Evolutionary conservation across 2,329 filamentous ascomycete species (phyloP).

Genomic region (Ophiostoma quercus): DNA sequence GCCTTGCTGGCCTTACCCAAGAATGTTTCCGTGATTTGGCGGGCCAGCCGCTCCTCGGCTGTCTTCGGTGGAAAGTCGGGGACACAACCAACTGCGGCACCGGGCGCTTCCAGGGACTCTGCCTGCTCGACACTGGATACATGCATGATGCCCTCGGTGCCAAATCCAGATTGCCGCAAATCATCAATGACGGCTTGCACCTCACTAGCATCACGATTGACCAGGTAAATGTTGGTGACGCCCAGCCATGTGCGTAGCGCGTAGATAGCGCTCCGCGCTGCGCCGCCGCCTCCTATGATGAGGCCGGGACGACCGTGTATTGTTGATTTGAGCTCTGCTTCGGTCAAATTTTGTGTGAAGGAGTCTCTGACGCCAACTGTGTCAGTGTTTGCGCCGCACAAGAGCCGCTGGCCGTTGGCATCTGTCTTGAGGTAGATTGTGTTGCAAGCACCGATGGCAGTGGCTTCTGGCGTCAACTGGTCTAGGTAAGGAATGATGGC

Average conservation of each 20-base stretch:
- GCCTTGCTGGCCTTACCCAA: conserved; percentile 51
- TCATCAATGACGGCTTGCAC: conserved; percentile 62
- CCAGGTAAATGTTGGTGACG: conserved; percentile 65
- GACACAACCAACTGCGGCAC: conserved; percentile 67
- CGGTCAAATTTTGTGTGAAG: conserved; percentile 53
- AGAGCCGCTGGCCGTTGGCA: conserved; percentile 42
- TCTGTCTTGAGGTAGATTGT: conserved; percentile 61
- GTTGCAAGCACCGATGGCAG: conserved; percentile 72
- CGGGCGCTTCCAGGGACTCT: conserved; percentile 50
- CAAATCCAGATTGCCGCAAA: conserved; percentile 55
- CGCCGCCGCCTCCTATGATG: conserved; percentile 72
- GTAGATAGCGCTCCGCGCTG: conserved; percentile 72
- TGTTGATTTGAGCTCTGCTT: conserved; percentile 31
- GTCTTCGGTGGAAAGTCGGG: conserved; percentile 70
- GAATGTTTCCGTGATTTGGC: conserved; percentile 46
- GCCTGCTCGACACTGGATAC: conserved; percentile 60
- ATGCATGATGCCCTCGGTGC: conserved; percentile 51
- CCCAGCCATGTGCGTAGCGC: conserved; percentile 65
- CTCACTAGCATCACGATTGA: conserved; percentile 66
- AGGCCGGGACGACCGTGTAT: conserved; percentile 52
- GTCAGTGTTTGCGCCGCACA: conserved; percentile 76
- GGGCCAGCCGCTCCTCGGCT: conserved; percentile 54
- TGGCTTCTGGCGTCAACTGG: conserved; percentile 65
- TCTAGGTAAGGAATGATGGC: conserved; percentile 69
- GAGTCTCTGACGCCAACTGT: conserved; percentile 71